phyloP scores from a whole-genome alignment of 2,329 filamentous ascomycete species.

The Pseudonectria foliicola region DNA sequence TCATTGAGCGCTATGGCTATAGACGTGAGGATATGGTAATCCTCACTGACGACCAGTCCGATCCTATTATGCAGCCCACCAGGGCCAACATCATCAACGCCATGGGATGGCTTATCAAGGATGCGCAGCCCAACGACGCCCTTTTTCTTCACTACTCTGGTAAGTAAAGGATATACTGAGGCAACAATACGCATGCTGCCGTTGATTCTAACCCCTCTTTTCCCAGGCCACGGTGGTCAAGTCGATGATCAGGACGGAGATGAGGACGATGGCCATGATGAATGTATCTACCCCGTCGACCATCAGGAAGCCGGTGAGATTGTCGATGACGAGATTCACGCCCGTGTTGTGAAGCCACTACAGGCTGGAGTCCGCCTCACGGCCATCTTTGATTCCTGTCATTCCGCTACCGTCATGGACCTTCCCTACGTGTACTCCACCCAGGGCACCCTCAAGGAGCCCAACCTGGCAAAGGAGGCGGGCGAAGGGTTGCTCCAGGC shows the following conservation, averaged over 20 bases:
- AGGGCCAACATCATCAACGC: constrained; percentile 67
- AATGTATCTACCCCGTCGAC: constrained; percentile 74
- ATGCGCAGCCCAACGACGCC: constrained; percentile 65
- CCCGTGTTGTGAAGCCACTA: constrained; percentile 68
- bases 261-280: constrained; percentile 70
- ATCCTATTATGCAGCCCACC: constrained; percentile 65
- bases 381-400: constrained; percentile 76
- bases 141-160: constrained; percentile 72
- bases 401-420: constrained; percentile 71
- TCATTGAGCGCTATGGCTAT: constrained; percentile 62
- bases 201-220: too few relatives aligned
- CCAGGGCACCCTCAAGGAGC: constrained; percentile 73
- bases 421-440: constrained; percentile 76
- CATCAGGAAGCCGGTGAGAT: constrained; percentile 64
- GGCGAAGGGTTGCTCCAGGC: constrained; percentile 65
- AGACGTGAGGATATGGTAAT: constrained; percentile 75
- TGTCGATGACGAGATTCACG: constrained; percentile 72
- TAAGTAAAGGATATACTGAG: too few relatives aligned
- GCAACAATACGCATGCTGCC: too few relatives aligned
- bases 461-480: constrained; percentile 73
- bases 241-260: constrained; percentile 67
- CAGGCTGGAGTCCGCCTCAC: constrained; percentile 77
- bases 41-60: constrained; percentile 66
- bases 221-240: constrained; percentile 66
- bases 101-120: constrained; percentile 68